Conservation (phyloP, 2,329 filamentous ascomycete species). For the Spiromastix sp. region DNA sequence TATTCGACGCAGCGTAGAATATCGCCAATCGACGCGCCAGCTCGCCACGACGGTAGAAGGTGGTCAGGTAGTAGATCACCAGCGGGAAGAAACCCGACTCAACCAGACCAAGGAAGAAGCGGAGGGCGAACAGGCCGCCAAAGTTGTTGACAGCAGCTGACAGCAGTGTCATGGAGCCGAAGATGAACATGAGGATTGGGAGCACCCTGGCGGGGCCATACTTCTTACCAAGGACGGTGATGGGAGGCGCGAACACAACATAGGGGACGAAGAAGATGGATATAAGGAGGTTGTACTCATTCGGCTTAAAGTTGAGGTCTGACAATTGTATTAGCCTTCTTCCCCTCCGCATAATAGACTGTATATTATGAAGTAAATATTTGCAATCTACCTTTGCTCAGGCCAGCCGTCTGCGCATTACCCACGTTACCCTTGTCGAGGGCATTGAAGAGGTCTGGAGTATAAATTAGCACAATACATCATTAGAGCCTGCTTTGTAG, state of each 20-base stretch:
- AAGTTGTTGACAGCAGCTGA: constrained; percentile 49
- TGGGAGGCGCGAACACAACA: constrained; percentile 56
- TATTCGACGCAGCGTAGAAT: constrained; percentile 67
- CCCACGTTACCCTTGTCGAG: constrained; percentile 42
- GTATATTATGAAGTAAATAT: background rate
- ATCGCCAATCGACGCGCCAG: constrained; percentile 59
- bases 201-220: constrained; percentile 55
- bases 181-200: constrained; percentile 57
- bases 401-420: constrained; percentile 47
- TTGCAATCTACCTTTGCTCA: constrained; percentile 26
- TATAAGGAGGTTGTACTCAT: constrained; percentile 60
- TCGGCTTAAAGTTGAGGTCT: constrained; percentile 47
- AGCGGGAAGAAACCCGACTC: constrained; percentile 61
- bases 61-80: constrained; percentile 54
- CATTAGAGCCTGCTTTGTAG: too few relatives aligned
- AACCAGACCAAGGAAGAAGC: constrained; percentile 60
- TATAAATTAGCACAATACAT: background rate
- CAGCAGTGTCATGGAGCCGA: constrained; percentile 55
- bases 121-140: constrained; percentile 53
- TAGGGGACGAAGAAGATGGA: constrained; percentile 68
- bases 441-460: constrained; percentile 44
- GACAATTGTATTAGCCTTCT: constrained; percentile 25
- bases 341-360: background rate
- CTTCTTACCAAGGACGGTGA: constrained; percentile 58
- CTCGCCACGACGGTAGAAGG: constrained; percentile 62